These are phyloP conservation scores for Populus alba DNA, from an alignment of 345 rosid genomes.

Conservation along the genomic window DNA sequence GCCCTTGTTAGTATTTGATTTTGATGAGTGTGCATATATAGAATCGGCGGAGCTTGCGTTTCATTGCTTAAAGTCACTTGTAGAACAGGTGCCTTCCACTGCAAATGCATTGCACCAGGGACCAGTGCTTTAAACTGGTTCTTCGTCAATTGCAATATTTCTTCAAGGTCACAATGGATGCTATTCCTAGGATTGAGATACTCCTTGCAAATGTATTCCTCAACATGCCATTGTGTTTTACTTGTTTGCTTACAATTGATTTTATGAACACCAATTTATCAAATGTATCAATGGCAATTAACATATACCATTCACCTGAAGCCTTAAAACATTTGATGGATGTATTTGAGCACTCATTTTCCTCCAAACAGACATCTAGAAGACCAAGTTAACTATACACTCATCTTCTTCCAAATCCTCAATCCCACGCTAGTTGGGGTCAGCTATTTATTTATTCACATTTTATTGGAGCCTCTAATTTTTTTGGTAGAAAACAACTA, in stretches of 20 bases:
- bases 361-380: too few species aligned
- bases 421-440: too few species aligned
- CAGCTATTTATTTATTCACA: too few species aligned
- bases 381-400: too few species aligned
- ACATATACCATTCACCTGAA: too few species aligned
- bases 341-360: too few species aligned
- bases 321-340: too few species aligned
- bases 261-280: not conserved
- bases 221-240: not conserved
- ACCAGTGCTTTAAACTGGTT: slow-evolving; percentile 8
- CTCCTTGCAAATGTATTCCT: not conserved
- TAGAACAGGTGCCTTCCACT: not conserved
- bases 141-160: not conserved
- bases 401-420: too few species aligned
- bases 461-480: too few species aligned
- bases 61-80: not conserved
- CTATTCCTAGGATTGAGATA: not conserved
- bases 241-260: not conserved
- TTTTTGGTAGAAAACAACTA: too few species aligned
- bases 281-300: not conserved
- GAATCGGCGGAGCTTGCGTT: not conserved
- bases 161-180: not conserved
- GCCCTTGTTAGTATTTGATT: not conserved
- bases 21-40: not conserved
- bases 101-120: not conserved